Base-by-base conservation (phyloP, 768 basidiomycete species). In the Lactifluus echinatus region DNA sequence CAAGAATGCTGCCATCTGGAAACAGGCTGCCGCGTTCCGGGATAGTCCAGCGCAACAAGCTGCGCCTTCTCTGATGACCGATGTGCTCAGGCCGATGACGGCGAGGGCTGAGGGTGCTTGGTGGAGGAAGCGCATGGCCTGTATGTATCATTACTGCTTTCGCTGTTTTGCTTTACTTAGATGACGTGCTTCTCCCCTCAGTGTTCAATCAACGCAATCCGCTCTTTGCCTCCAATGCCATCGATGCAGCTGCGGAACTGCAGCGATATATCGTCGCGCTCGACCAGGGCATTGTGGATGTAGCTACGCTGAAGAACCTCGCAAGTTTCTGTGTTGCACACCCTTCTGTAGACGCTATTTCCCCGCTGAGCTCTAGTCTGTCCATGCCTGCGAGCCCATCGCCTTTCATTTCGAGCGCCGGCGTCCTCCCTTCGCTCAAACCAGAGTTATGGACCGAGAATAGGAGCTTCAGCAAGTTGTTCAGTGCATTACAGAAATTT, bases 111-210 rank as follows among this genome's bases (percentile, higher is more conserved):
- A 88, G 65, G 83, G 81, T 21, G 81, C 81, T 7, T 94, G 92
- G 92, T 93, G 92, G 91, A 67, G 82, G 60, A 89, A 87, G 67
- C 77, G 86, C 62, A 83, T 81, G 68, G 74, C 79, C 40, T 70
- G 91, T 93, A 67, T 68, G 82, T 80, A 40, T 40, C 29, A 5
- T n/a, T n/a, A n/a, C 39, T 50, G 47, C 26, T 8, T 28, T 42
- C 10, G 15, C n/a, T 23, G 8, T 26, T 39, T 23, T 42, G 19
- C 31, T 21, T 39, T 33, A 19, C 29, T 54, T 12, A 23, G 15
- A 31, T 48, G 37, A 50, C 54, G 34, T 39, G n/a, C n/a, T 40
- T 57, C 40, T 29, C 31, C 39, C 29, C 26, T 19, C 62, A 80
- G 78, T 82, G 59, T 69, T 82, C 59, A 75, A 77, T 26, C 76